Evolutionary conservation across 305 asterid genomes (phyloP), one percentile per base, ranked within the genome.

Genomic region (Fraxinus baroniana): DNA sequence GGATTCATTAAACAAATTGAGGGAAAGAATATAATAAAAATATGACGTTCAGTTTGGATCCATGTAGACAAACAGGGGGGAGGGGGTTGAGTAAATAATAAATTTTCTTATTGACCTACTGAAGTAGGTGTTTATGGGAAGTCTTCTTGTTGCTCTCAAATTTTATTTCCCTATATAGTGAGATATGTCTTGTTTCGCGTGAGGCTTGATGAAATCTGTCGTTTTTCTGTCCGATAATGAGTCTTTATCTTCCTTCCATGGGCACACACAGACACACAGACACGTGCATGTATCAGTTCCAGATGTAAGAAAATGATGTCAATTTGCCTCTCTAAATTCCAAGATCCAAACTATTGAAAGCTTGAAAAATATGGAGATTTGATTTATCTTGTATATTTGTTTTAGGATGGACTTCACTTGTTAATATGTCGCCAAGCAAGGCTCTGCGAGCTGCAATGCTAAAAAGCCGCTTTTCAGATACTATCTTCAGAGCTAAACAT

Each of bases 361-460:
- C 32, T 7, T 77, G 33, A 62, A 46, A 80, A 35, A 12, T 79
- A 77, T 79, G 77, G 35, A 41, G 68, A 39, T 72, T 76, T 84
- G 60, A 79, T 20, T 52, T 24, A 30, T 72, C 26, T 36, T 26
- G 66, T 74, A 24, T 73, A 7, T 18, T 81, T 26, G 32, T 74
- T 81, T 79, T 32, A 92, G 97, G 88, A 46, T 91, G 90, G 89
- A 64, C 81, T 80, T 78, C 91, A n/a, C 49, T 82, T 86, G 86
- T 76, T 22, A 87, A 86, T 39, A 52, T 86, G 84, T 91, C 94
- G 6, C 93, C 96, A 5, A 86, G 84, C 79, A 91, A 89, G 89
- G 98, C 97, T 17, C 85, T 90, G 81, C 93, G 97, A 30, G 94
- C 88, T 46, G 98, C 97, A 68, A 88, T 84, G 95, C 86, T 94